phyloP scores from a whole-genome alignment of 176 grass and related monocot species.

The Rhipidocladum racemiflorum region DNA sequence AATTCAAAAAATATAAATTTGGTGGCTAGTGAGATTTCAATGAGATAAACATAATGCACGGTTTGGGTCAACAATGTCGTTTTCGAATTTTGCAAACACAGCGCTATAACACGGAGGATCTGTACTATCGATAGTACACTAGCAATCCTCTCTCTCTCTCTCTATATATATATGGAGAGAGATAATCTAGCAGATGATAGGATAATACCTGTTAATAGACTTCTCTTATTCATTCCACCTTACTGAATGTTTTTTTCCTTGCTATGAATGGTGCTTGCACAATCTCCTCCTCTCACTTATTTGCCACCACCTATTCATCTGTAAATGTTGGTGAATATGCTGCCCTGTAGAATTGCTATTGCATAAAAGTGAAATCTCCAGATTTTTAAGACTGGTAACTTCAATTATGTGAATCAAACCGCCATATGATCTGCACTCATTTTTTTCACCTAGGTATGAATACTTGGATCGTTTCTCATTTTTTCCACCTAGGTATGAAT shows the following conservation, averaged over 20 bases:
- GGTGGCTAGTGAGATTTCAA: too few relatives aligned
- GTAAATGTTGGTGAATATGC: neutral
- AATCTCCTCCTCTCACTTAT: neutral
- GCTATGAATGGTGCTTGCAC: neutral
- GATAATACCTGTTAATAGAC: neutral
- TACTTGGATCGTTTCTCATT: constrained; percentile 64
- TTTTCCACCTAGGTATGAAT: constrained; percentile 68
- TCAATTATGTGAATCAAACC: neutral
- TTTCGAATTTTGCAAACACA: too few relatives aligned
- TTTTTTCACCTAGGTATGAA: constrained; percentile 65
- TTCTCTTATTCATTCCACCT: neutral
- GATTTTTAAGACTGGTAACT: neutral
- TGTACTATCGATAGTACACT: too few relatives aligned
- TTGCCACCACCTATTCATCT: neutral
- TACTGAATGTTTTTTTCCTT: neutral
- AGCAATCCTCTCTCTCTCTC: too few relatives aligned
- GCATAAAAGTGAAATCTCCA: neutral
- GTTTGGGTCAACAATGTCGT: too few relatives aligned
- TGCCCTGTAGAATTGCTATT: neutral
- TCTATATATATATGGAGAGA: too few relatives aligned
- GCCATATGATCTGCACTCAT: neutral
- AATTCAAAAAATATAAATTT: too few relatives aligned
- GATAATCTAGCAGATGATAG: neutral
- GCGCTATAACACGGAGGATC: too few relatives aligned
- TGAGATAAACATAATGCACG: too few relatives aligned